Evolutionary conservation across 257 asterid species (phyloP), one percentile per base, ranked within the genome.

Genomic region (Lithospermum erythrorhizon): DNA sequence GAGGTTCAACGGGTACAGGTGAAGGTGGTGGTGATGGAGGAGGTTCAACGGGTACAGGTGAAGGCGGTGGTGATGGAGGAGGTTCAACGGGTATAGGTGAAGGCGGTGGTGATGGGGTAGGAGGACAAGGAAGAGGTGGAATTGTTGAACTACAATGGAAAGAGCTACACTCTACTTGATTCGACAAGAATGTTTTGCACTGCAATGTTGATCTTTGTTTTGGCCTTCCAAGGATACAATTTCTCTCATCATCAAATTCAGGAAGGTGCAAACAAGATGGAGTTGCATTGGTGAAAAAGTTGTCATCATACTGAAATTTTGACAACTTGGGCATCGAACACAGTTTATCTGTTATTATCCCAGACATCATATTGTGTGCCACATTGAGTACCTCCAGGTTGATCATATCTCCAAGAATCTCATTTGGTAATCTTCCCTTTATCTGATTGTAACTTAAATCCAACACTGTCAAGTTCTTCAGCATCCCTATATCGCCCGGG

Each of bases 361-460:
- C 95, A 1, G 87, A 65, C 0, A 83, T 72, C 74, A 72, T 51
- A 57, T 89, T 89, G 65, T 86, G 81, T n/a, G 89, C 95, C 62
- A 89, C 94, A 69, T 89, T 84, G 56, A 89, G 53, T 76, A 82
- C 87, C 79, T 89, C 95, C 84, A 89, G 70, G 54, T 87, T 89
- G 56, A 63, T 68, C 89, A 86, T 65, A 13, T 76, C 82, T 10
- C 88, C 96, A 30, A 88, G 65, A 3, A 57, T 64, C 6, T 83
- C 83, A 32, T 35, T 5, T 7, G 96, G 95, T 75, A 88, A 65
- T 0, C 79, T 77, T 53, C 95, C 96, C 81, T 85, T 24, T 77
- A 88, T 47, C 9, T 71, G 49, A 58, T 88, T 88, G 57, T 21
- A 61, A 68, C 96, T 85, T 66, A 72, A 71, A 66, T 88, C 96